phyloP scores from a whole-genome alignment of 1,284 basidiomycete genomes.

The Inonotus obliquus region DNA sequence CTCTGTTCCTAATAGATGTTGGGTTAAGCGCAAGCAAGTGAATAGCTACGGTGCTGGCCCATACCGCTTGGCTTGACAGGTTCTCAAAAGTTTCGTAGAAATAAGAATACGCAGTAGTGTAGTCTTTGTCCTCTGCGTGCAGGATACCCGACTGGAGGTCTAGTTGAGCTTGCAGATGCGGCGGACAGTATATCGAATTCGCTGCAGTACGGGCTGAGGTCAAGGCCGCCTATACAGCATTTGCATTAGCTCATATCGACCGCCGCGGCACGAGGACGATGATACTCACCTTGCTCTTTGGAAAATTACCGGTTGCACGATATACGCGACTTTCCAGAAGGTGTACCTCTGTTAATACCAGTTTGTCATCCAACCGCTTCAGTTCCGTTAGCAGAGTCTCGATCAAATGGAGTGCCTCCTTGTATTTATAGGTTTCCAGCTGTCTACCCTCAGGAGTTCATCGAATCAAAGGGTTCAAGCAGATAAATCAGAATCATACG shows the following conservation, averaged over 20 bases:
- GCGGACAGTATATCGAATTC: conserved; percentile 97
- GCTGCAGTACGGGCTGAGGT: conserved; percentile 93
- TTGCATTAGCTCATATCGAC: background rate
- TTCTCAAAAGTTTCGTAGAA: conserved; percentile 97
- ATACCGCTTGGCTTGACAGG: conserved; percentile 58
- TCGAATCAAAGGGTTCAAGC: background rate
- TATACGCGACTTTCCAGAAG: conserved; percentile 91
- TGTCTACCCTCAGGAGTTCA: conserved; percentile 41
- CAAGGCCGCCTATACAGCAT: conserved; percentile 63
- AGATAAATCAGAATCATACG: conserved; percentile 27
- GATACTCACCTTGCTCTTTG: conserved; percentile 80
- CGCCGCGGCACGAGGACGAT: background rate
- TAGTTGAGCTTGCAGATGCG: conserved; percentile 84
- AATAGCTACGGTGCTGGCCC: conserved; percentile 33
- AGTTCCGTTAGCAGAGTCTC: conserved; percentile 86
- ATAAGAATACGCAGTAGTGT: conserved; percentile 95
- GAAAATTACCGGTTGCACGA: conserved; percentile 85
- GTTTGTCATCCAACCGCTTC: conserved; percentile 94
- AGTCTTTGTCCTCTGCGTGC: conserved; percentile 97
- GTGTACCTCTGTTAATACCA: conserved; percentile 96
- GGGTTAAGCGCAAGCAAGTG: background rate
- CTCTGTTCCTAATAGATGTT: conserved; percentile 20
- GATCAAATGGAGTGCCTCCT: conserved; percentile 78
- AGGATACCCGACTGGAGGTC: conserved; percentile 92
- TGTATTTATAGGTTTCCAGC: conserved; percentile 75